Evolutionary conservation across 441 rosid genomes (phyloP).

Genomic region (Gossypium aridum): DNA sequence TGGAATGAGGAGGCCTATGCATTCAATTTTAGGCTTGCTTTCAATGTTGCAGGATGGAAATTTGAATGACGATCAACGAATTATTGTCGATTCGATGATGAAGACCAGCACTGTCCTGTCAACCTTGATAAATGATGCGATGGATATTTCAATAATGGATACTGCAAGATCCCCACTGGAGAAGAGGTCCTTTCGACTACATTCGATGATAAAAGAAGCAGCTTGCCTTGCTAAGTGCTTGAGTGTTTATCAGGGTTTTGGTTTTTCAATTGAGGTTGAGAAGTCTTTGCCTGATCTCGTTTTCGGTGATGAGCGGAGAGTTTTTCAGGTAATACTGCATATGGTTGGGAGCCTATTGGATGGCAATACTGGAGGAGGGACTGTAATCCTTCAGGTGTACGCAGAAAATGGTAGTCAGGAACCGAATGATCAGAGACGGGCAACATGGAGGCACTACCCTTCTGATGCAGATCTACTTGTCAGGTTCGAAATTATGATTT

Average conservation of each 20-base stretch:
- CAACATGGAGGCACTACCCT: conserved; percentile 55
- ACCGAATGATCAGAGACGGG: conserved; percentile 62
- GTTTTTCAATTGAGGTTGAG: conserved; percentile 61
- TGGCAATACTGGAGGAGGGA: conserved; percentile 36
- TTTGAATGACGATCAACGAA: conserved; percentile 51
- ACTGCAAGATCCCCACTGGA: conserved; percentile 61
- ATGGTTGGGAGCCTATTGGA: conserved; percentile 70
- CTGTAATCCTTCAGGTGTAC: conserved; percentile 40
- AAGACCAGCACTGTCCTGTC: conserved; percentile 74
- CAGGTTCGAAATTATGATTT: conserved; percentile 59
- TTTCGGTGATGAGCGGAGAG: conserved; percentile 72
- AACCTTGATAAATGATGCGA: conserved; percentile 71
- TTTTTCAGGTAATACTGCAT: conserved; percentile 82
- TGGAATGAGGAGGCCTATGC: conserved; percentile 94
- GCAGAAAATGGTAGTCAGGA: conserved; percentile 65
- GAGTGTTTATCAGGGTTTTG: conserved; percentile 52
- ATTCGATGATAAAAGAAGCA: conserved; percentile 54
- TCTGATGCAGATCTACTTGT: conserved; percentile 57
- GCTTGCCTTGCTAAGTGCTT: conserved; percentile 79
- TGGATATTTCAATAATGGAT: conserved; percentile 61
- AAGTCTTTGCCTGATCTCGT: conserved; percentile 66
- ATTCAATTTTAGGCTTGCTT: conserved; percentile 66
- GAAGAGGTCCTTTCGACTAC: conserved; percentile 52
- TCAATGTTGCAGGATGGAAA: conserved; percentile 71
- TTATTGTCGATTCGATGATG: conserved; percentile 75